Base-by-base conservation (phyloP, 139 green algal genomes). In the Chlamydomonas incerta region DNA sequence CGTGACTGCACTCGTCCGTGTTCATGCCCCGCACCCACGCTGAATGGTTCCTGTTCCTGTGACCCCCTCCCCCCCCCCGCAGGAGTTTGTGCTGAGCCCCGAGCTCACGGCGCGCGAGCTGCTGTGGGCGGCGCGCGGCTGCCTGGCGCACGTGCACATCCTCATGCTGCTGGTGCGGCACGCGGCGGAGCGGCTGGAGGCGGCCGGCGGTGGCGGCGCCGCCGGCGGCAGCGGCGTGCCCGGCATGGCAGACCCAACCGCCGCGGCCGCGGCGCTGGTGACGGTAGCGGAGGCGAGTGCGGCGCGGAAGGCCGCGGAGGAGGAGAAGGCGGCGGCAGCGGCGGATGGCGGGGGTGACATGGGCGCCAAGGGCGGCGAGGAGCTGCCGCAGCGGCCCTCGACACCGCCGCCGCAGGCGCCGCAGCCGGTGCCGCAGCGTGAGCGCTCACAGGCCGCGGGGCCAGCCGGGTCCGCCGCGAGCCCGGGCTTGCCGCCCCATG, bases 61-160 rank as follows among this genome's bases (percentile, higher is more conserved):
- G n/a, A n/a, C n/a, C n/a, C n/a, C n/a, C n/a, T 63, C 21, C 3
- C 23, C 57, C 10, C 23, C 20, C 20, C 10, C 17, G 24, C 79
- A 85, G 79, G 79, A 75, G n/a, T 85, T 69, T 66, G 79, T 85
- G 21, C 31, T 85, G 21, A 69, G 47, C 15, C 79, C 79, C 8
- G 79, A 85, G 47, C 79, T 85, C 3, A 76, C 66, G 10, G 65
- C 65, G 2, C 79, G 66, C 20, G 79, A 85, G 79, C 65, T 85
- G 79, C 79, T 85, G 79, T 85, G 79, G 79, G 65, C 75, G 67
- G 65, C 66, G 14, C 79, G 65, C 47, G 79, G 79, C 63, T 85
- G 79, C 66, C 66, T 85, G 47, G 66, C 79, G 47, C 79, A 85
- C 79, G 79, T 50, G 21, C 31, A 55, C 46, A 47, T 85, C 14